These are phyloP conservation scores for Geranomyces michiganensis DNA, from an alignment of 192 early-diverging fungal genomes.

Conservation along the genomic window DNA sequence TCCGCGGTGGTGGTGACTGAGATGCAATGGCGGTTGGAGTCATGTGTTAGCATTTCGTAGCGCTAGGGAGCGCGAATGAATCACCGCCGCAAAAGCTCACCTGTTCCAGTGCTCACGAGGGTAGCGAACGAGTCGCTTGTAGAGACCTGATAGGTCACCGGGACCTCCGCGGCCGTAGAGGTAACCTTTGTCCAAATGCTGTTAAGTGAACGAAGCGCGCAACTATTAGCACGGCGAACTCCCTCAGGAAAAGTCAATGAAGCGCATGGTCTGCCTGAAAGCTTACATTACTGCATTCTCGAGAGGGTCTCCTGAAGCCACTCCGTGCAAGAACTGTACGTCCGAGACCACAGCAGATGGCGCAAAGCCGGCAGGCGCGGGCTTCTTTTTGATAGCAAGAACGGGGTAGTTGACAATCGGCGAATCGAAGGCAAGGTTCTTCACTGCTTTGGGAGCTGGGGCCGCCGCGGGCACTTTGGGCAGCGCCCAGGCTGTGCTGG, in stretches of 20 bases:
- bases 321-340: conserved; percentile 36
- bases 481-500: conserved; percentile 6
- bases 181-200: conserved; percentile 50
- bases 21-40: too few relatives aligned
- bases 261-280: neutral
- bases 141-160: conserved; percentile 29
- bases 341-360: neutral
- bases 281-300: conserved; percentile 38
- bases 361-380: neutral
- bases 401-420: conserved; percentile 19
- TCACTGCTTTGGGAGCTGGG: neutral
- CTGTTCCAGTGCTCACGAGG: conserved; percentile 21
- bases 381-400: neutral
- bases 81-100: too few relatives aligned
- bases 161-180: conserved; percentile 10
- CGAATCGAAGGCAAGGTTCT: conserved; percentile 17
- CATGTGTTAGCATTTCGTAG: too few relatives aligned
- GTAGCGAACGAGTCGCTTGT: conserved; percentile 10
- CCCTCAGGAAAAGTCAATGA: too few relatives aligned
- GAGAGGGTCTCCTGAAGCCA: conserved; percentile 44
- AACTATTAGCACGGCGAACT: conserved; percentile 1
- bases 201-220: neutral
- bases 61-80: too few relatives aligned
- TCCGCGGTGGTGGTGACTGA: conserved; percentile 34
- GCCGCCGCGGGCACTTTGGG: neutral